Evolutionary conservation across 140 eudicot species (phyloP), one percentile per base, ranked within the genome.

Genomic region (Erigeron philadelphicus): DNA sequence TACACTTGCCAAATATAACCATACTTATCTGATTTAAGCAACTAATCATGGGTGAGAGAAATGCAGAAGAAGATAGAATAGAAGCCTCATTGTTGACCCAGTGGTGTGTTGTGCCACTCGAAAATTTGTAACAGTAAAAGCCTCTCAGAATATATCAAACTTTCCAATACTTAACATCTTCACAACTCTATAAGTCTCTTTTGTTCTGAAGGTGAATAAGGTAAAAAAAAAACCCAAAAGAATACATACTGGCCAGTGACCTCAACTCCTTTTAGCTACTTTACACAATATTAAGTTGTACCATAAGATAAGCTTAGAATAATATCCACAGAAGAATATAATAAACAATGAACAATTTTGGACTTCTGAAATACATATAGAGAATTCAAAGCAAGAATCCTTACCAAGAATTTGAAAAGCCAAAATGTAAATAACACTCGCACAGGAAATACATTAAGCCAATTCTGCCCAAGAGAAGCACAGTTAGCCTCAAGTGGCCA

Each of bases 401-500:
- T n/a, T 21, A 8, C 2, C 48, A 21, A 41, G 55, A 43, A 2
- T 43, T 17, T 31, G 38, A 45, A 61, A 25, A 47, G 35, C 1
- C 66, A 16, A 67, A 43, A n/a, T n/a, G n/a, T 21, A 21, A 21
- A 55, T 47, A 4, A 0, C 49, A 5, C 12, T 50, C 13, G 38
- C 13, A 66, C 1, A 18, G 49, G 8, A 58, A 62, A 25, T 16
- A 57, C 47, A 59, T 12, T 48, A 57, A 42, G 41, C 18, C 42
- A 78, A 54, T 66, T 25, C 19, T 74, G 38, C 68, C 70, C 46
- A 61, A 79, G 80, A 74, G 77, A 74, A 64, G 46, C 75, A 68
- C 80, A 74, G 49, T 68, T 40, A 48, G 77, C 80, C 64, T 79
- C 66, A 0, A 79, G 80, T 70, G 74, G 47, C 52, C 59, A 66